A percentile compares a stretch with the other conserved stretches of the same genome.
Conservation (phyloP, 2,329 filamentous ascomycete genomes). For the Cladosporium cucumerinum region DNA sequence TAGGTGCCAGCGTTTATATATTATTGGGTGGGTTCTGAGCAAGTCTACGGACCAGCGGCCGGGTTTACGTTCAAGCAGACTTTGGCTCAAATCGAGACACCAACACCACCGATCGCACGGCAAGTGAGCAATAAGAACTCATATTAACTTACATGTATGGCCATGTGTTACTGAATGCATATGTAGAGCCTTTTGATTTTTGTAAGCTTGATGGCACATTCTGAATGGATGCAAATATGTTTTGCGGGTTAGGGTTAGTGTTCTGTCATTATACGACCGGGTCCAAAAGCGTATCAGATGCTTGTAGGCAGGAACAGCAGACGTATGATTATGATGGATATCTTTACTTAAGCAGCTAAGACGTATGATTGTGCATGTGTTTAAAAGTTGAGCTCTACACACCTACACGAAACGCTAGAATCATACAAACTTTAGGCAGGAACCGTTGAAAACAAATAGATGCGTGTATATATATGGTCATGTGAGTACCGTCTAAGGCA, state of each 20-base stretch:
- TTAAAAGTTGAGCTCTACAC: neutral
- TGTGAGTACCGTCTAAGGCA: neutral
- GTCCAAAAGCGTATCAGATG: neutral
- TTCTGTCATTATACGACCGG: neutral
- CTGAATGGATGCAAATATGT: neutral
- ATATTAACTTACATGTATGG: neutral
- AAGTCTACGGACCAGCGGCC: neutral
- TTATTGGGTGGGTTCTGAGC: neutral
- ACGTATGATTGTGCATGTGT: neutral
- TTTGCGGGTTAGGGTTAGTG: neutral
- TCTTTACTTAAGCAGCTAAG: neutral
- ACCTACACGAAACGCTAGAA: neutral
- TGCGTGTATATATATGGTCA: neutral
- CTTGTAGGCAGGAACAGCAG: neutral
- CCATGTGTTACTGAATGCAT: neutral
- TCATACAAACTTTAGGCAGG: neutral
- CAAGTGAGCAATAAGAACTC: neutral
- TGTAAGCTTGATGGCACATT: neutral
- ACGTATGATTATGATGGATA: neutral
- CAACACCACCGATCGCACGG: neutral
- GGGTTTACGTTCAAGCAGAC: neutral
- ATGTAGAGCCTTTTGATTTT: neutral
- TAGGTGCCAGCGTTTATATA: neutral
- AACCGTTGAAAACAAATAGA: neutral
- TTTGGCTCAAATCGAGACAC: neutral